Evolutionary conservation across 2,329 filamentous ascomycete species (phyloP).

Genomic region (Microcera coccophila): DNA sequence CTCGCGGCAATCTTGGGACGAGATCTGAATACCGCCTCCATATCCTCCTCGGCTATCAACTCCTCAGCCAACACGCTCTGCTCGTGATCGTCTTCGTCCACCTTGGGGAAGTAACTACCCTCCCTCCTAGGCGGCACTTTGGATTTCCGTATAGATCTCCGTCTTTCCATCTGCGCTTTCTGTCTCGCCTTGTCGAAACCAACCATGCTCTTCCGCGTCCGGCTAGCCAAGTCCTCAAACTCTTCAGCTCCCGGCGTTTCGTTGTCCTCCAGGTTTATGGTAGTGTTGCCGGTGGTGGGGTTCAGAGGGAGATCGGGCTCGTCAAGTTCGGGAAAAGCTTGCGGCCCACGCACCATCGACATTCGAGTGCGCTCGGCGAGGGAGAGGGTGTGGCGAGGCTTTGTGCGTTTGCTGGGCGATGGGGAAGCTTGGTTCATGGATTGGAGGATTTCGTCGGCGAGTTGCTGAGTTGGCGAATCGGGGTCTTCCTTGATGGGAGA

Average conservation of each 20-base stretch:
- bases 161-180: constrained; percentile 56
- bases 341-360: constrained; percentile 66
- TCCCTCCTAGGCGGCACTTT: constrained; percentile 38
- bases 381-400: constrained; percentile 54
- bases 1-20: constrained; percentile 76
- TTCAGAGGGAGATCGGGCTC: constrained; percentile 24
- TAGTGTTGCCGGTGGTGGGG: constrained; percentile 10
- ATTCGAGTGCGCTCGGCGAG: constrained; percentile 76
- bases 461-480: constrained; percentile 44
- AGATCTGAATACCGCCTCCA: constrained; percentile 80
- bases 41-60: constrained; percentile 68
- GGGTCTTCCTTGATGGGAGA: constrained; percentile 9
- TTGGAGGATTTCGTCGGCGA: constrained; percentile 54
- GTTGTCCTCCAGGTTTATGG: constrained; percentile 11
- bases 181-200: constrained; percentile 58
- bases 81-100: constrained; percentile 44
- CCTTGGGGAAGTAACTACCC: constrained; percentile 44
- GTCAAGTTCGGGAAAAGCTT: constrained; percentile 30
- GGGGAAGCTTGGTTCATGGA: constrained; percentile 54
- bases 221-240: constrained; percentile 51
- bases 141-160: constrained; percentile 47
- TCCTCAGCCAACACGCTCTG: constrained; percentile 59
- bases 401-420: constrained; percentile 50
- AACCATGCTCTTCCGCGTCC: constrained; percentile 59
- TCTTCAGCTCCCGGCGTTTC: constrained; percentile 20